Evolutionary conservation across 1,284 basidiomycete genomes (phyloP), one percentile per base, ranked within the genome.

Genomic region (Coniferiporia sulphurascens): DNA sequence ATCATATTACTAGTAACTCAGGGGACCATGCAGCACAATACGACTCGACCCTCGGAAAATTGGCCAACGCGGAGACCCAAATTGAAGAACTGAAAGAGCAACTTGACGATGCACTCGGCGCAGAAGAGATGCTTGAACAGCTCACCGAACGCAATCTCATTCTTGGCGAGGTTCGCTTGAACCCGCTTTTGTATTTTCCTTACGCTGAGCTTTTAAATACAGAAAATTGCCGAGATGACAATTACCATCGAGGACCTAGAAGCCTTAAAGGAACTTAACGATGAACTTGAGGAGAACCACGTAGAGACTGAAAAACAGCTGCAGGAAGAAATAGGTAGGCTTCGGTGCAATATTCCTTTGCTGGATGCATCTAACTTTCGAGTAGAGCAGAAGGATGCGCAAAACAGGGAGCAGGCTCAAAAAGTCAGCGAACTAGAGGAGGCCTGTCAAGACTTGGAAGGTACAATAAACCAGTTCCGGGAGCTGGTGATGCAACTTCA

Each of bases 261-360:
- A 69, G 87, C 95, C 12, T 83, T 99, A 54, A 93, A 95, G 71
- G 95, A 98, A 67, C 86, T 99, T 57, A 94, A 89, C 64, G 96
- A 99, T 65, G 97, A 99, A 73, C 81, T 99, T 2, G 97, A 99
- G 72, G 96, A 99, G 74, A 94, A 92, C 68, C 96, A 99, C 66
- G 72, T 93, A 6, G 96, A 98, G 73, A 93, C 94, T 0, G 96
- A 98, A 74, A 94, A 92, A 72, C 85, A 89, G 45, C 75, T 99
- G 64, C 89, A 95, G 67, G 93, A 93, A 58, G 95, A 98, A 59
- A 81, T 98, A 46, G 89, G 93, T 91, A 52, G 55, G 81, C 70
- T 46, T 32, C 45, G 15, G 35, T 36, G 36, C 46, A 56, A 56
- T 52, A 22, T 27, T 50, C 13, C 43, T 38, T 15, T 41, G 38